Evolutionary conservation across 805 yeast species (phyloP).

Genomic region (Kluyveromyces siamensis): DNA sequence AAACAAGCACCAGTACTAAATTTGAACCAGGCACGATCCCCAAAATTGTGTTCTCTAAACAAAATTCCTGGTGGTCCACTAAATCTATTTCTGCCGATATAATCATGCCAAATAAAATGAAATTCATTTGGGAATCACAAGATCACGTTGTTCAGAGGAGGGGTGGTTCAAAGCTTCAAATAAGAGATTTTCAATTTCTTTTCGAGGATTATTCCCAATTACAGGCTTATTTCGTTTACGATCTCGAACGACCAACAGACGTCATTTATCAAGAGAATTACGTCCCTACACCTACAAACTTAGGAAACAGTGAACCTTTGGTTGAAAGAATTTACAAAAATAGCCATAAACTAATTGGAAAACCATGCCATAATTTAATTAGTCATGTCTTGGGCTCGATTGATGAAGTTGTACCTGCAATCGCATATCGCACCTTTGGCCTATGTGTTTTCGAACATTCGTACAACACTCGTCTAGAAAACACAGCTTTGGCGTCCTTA

Average conservation of each 20-base stretch:
- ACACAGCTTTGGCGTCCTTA: slow-evolving; percentile 50
- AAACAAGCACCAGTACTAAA: slow-evolving; percentile 10
- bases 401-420: slow-evolving; percentile 40
- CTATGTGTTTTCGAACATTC: slow-evolving; percentile 41
- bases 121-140: slow-evolving; percentile 53
- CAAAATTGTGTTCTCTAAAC: slow-evolving; percentile 25
- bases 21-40: slow-evolving; percentile 4
- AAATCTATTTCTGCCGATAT: slow-evolving; percentile 45
- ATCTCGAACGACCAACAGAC: slow-evolving; percentile 42
- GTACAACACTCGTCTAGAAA: slow-evolving; percentile 39
- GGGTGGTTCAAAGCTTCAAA: slow-evolving; percentile 37
- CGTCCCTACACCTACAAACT: slow-evolving; percentile 6
- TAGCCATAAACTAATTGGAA: slow-evolving; percentile 6
- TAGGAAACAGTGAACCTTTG: not conserved
- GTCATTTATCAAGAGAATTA: slow-evolving; percentile 28
- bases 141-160: slow-evolving; percentile 47
- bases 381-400: slow-evolving; percentile 1
- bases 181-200: slow-evolving; percentile 62
- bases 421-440: slow-evolving; percentile 67
- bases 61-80: slow-evolving; percentile 58
- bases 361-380: not conserved
- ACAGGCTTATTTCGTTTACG: slow-evolving; percentile 49
- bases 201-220: slow-evolving; percentile 67
- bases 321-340: slow-evolving; percentile 10
- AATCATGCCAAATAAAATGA: slow-evolving; percentile 11